Evolutionary conservation across 139 green algal genomes (phyloP).

Genomic region (Haematococcus lacustris): DNA sequence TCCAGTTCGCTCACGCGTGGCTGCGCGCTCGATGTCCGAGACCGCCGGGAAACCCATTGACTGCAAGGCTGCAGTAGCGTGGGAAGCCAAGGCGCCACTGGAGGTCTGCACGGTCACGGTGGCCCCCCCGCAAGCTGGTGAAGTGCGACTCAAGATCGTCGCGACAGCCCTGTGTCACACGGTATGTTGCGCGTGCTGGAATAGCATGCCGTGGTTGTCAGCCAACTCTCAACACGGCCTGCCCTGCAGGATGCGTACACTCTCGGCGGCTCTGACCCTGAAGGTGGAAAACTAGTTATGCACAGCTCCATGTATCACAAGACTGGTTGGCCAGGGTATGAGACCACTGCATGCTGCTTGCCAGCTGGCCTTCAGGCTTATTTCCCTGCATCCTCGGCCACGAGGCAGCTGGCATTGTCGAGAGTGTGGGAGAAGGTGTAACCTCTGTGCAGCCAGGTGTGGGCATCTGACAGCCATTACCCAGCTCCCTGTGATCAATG

Average conservation of each 20-base stretch:
- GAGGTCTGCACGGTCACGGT: conserved; percentile 78
- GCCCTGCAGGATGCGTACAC: conserved; percentile 78
- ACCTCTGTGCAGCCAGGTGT: conserved; percentile 54
- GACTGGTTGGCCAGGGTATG: too few species aligned
- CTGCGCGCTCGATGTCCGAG: too few species aligned
- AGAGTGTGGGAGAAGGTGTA: conserved; percentile 86
- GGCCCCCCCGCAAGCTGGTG: conserved; percentile 72
- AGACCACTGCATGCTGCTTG: too few species aligned
- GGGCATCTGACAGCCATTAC: too few species aligned
- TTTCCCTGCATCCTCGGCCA: conserved; percentile 95
- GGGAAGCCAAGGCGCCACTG: conserved; percentile 76
- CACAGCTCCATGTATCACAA: too few species aligned
- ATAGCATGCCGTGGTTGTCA: background rate
- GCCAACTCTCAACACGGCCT: background rate
- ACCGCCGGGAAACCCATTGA: conserved; percentile 64
- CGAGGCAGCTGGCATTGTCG: conserved; percentile 92
- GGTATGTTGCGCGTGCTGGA: conserved; percentile 12
- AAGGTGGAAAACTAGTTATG: too few species aligned
- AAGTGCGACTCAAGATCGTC: conserved; percentile 87
- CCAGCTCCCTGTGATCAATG: too few species aligned
- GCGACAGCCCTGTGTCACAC: conserved; percentile 94
- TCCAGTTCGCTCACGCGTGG: too few species aligned
- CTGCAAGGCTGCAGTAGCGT: conserved; percentile 90
- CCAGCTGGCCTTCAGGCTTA: too few species aligned
- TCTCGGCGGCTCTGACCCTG: conserved; percentile 65